These are phyloP conservation scores for Colletotrichum coccodes DNA, from an alignment of 2,329 filamentous ascomycete species.

Conservation along the genomic window DNA sequence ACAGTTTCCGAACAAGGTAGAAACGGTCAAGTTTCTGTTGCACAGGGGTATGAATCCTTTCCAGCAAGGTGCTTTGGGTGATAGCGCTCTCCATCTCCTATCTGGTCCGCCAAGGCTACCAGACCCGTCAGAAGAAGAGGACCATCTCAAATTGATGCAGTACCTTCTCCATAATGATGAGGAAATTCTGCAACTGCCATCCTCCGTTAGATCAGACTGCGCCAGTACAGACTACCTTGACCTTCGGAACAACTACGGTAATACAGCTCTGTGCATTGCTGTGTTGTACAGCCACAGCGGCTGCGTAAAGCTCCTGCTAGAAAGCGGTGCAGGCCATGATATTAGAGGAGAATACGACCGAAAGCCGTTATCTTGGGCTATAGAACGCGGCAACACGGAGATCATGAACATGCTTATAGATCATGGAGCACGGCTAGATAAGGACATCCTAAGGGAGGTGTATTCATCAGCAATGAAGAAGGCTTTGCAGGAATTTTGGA, in stretches of 20 bases:
- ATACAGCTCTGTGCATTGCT: neutral
- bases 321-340: neutral
- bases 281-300: neutral
- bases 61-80: neutral
- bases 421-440: neutral
- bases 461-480: neutral
- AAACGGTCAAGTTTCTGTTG: neutral
- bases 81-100: neutral
- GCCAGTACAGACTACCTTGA: neutral
- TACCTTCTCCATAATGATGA: neutral
- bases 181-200: neutral
- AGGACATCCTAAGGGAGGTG: neutral
- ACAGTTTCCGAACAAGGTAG: neutral
- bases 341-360: neutral
- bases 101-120: neutral
- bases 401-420: neutral
- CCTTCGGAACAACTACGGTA: neutral
- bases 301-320: neutral
- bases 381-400: neutral
- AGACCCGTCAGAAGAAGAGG: too few species aligned
- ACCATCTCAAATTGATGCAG: neutral
- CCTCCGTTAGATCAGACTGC: too few species aligned
- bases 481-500: neutral
- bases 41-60: neutral
- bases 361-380: neutral